Percentiles rank a stretch among this genome's conserved stretches.
Conservation (phyloP, 179 eudicot genomes). For the Patellifolia procumbens region DNA sequence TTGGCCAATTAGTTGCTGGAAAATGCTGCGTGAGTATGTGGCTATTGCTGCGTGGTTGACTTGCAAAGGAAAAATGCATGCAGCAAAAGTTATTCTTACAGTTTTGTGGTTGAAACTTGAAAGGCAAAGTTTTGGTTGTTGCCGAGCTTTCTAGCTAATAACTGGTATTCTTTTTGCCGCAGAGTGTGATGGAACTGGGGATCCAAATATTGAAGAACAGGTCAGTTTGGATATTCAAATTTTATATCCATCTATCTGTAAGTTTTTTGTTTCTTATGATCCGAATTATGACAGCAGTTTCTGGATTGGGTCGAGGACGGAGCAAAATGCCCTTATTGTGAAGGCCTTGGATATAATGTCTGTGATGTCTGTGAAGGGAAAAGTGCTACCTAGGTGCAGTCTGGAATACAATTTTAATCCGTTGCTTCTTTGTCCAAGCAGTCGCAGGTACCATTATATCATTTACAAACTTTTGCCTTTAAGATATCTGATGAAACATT, state of each 20-base stretch:
- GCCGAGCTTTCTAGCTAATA: conserved; percentile 7
- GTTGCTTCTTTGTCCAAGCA: conserved; percentile 12
- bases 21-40: background rate
- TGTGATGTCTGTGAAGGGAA: conserved; percentile 69
- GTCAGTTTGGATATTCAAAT: conserved; percentile 31
- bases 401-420: conserved; percentile 5
- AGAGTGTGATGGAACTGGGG: conserved; percentile 98
- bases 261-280: conserved; percentile 7
- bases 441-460: conserved; percentile 25
- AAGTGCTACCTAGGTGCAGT: conserved; percentile 34
- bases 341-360: conserved; percentile 58
- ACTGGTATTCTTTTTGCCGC: conserved; percentile 32
- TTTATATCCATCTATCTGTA: background rate
- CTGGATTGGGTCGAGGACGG: conserved; percentile 86
- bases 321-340: conserved; percentile 79
- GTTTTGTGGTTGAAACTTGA: conserved; percentile 5
- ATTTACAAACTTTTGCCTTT: background rate
- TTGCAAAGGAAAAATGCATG: background rate
- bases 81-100: background rate
- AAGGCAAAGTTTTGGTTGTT: background rate
- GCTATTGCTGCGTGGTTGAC: background rate
- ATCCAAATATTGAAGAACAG: conserved; percentile 87
- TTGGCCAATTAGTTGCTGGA: background rate
- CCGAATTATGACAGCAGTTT: conserved; percentile 48
- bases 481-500: background rate